Percentiles rank a stretch among this genome's conserved stretches.
These are phyloP conservation scores for Pestalotiopsis sp. DNA, from an alignment of 2,329 filamentous ascomycete genomes.

Conservation along the genomic window DNA sequence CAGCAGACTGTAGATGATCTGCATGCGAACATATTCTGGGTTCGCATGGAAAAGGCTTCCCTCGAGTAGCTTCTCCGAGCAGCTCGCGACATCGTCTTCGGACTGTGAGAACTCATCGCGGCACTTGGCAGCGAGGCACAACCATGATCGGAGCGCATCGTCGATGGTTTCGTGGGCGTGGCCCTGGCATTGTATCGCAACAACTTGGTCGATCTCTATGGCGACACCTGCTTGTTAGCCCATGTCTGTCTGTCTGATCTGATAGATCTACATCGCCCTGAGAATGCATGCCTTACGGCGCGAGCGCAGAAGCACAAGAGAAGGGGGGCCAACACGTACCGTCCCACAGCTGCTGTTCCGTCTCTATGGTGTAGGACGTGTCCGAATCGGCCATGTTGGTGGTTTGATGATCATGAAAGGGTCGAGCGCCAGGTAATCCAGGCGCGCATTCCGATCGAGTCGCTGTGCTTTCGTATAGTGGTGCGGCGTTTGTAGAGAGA, in stretches of 20 bases:
- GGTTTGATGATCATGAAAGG: background rate
- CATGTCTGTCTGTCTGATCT: background rate
- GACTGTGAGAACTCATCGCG: slow-evolving; percentile 75
- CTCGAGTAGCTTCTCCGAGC: slow-evolving; percentile 76
- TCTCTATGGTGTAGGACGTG: slow-evolving; percentile 69
- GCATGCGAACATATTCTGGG: slow-evolving; percentile 84
- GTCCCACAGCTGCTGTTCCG: slow-evolving; percentile 87
- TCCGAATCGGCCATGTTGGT: slow-evolving; percentile 65
- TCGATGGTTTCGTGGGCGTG: slow-evolving; percentile 68
- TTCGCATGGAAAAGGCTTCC: slow-evolving; percentile 76
- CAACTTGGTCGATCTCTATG: slow-evolving; percentile 50
- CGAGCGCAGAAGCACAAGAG: background rate
- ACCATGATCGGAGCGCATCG: slow-evolving; percentile 81
- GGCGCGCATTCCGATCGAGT: background rate
- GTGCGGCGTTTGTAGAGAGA: background rate
- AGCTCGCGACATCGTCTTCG: slow-evolving; percentile 79
- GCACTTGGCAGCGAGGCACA: slow-evolving; percentile 75
- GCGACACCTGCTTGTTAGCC: background rate
- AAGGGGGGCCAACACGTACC: slow-evolving; percentile 55
- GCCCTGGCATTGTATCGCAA: slow-evolving; percentile 45
- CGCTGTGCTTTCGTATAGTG: background rate
- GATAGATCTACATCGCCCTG: no score
- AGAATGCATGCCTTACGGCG: background rate
- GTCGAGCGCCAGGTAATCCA: background rate
- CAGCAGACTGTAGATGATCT: slow-evolving; percentile 89